These are phyloP conservation scores for Agaricus sinodeliciosus DNA, from an alignment of 768 basidiomycete genomes.

Conservation along the genomic window DNA sequence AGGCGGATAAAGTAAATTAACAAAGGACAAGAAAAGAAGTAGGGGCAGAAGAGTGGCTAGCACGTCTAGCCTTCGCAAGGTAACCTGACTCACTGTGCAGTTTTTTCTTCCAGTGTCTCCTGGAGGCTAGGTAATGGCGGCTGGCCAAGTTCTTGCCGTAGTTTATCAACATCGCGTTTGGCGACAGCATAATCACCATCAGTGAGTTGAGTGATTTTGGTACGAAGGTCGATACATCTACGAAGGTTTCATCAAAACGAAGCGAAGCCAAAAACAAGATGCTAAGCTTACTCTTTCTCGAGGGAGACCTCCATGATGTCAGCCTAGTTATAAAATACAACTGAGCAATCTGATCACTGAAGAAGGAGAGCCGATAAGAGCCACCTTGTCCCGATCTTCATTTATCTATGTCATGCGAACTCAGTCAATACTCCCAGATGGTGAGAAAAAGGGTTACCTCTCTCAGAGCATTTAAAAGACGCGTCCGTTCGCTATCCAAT, in stretches of 20 bases:
- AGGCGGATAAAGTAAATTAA: too few relatives aligned
- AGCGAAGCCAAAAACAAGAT: neutral
- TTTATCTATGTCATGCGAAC: slow-evolving; percentile 45
- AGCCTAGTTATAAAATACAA: slow-evolving; percentile 29
- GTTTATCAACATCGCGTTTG: slow-evolving; percentile 69
- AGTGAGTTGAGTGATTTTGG: slow-evolving; percentile 59
- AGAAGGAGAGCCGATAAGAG: slow-evolving; percentile 3
- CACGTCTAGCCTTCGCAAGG: neutral
- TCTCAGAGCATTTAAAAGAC: slow-evolving; percentile 59
- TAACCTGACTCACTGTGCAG: slow-evolving; percentile 33
- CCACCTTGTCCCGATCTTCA: slow-evolving; percentile 71
- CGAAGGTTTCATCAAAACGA: slow-evolving; percentile 1
- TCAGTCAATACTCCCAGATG: neutral
- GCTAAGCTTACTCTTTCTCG: slow-evolving; percentile 52
- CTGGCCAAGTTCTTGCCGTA: slow-evolving; percentile 74
- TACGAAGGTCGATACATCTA: slow-evolving; percentile 62
- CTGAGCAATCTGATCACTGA: slow-evolving; percentile 5
- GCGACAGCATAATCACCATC: slow-evolving; percentile 73
- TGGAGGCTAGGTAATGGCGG: slow-evolving; percentile 68
- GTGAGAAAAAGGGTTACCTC: slow-evolving; percentile 39
- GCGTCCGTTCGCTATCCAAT: slow-evolving; percentile 70
- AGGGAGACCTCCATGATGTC: slow-evolving; percentile 65
- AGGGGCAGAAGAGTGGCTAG: too few relatives aligned
- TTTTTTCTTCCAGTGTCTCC: slow-evolving; percentile 67
- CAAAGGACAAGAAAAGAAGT: too few relatives aligned